A percentile compares a stretch with the other conserved stretches of the same genome.
Evolutionary conservation across 257 asterid species (phyloP).

Genomic region (Forsythia suspensa): DNA sequence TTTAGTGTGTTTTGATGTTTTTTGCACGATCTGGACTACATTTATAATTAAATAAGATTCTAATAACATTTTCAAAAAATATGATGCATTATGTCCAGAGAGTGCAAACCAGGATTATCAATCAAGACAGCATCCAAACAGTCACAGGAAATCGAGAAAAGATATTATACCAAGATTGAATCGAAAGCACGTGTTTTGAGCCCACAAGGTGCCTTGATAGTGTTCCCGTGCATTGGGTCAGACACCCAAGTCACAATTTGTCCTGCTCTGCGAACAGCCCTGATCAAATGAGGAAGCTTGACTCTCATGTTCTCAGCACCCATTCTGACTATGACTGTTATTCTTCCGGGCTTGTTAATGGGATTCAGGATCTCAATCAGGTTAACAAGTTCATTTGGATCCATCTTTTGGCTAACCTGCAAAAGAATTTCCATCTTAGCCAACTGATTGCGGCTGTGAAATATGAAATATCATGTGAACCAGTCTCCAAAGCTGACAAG

Average conservation of each 20-base stretch:
- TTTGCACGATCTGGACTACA: not conserved
- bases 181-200: conserved; percentile 87
- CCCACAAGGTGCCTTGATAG: conserved; percentile 88
- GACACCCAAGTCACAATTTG: conserved; percentile 87
- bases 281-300: conserved; percentile 72
- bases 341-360: conserved; percentile 76
- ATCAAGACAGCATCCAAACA: not conserved
- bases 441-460: not conserved
- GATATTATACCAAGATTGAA: conserved; percentile 63
- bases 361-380: conserved; percentile 72
- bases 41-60: no score
- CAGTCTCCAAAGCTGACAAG: not conserved
- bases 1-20: no score
- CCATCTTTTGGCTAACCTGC: conserved; percentile 94
- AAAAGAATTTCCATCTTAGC: conserved; percentile 19
- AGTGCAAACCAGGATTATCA: not conserved
- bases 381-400: conserved; percentile 71
- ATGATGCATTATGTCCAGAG: not conserved
- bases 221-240: conserved; percentile 92
- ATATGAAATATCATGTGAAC: not conserved
- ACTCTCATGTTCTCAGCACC: conserved; percentile 94
- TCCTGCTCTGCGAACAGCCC: conserved; percentile 84
- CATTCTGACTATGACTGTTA: conserved; percentile 76
- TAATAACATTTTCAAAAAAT: no score
- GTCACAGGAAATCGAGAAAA: conserved; percentile 17